A percentile compares a stretch with the other conserved stretches of the same genome.
These are phyloP conservation scores for Lasiosphaeria hispida DNA, from an alignment of 495 filamentous ascomycete genomes.

Conservation along the genomic window DNA sequence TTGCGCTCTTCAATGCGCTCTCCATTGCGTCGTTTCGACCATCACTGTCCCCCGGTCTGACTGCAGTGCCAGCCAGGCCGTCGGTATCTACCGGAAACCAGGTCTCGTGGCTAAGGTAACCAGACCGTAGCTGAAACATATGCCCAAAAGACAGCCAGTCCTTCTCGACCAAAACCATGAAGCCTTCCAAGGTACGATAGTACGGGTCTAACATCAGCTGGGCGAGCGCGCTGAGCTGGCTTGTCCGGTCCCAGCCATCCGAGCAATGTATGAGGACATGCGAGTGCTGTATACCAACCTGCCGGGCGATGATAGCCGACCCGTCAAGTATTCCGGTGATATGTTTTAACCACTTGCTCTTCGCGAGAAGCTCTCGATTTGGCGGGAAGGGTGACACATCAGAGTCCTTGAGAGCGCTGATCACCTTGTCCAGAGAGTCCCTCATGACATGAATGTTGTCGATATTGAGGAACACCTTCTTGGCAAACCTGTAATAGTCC, in stretches of 20 bases:
- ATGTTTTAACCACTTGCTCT: constrained; percentile 90
- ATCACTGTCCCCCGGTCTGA: constrained; percentile 54
- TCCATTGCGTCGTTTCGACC: constrained; percentile 74
- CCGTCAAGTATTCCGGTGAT: constrained; percentile 83
- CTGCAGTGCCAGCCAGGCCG: constrained; percentile 48
- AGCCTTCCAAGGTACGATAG: constrained; percentile 91
- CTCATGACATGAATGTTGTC: constrained; percentile 99
- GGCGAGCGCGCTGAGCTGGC: constrained; percentile 89
- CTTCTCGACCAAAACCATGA: constrained; percentile 93
- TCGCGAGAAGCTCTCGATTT: constrained; percentile 74
- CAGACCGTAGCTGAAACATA: constrained; percentile 89
- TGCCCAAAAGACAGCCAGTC: constrained; percentile 98
- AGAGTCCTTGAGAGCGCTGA: constrained; percentile 88
- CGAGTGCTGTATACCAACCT: constrained; percentile 87
- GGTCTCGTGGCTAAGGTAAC: constrained; percentile 82
- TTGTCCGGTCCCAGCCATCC: constrained; percentile 97
- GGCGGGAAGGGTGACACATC: constrained; percentile 84
- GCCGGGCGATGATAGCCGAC: constrained; percentile 75
- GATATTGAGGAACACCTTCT: constrained; percentile 93
- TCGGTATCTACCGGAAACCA: constrained; percentile 91
- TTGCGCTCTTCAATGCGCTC: constrained; percentile 81
- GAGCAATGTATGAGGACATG: constrained; percentile 97
- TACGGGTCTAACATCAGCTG: constrained; percentile 96
- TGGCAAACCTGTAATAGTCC: constrained; percentile 92
- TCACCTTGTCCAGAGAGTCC: constrained; percentile 80